Evolutionary conservation across 2,329 filamentous ascomycete species (phyloP).

Genomic region (Calonectria montana): DNA sequence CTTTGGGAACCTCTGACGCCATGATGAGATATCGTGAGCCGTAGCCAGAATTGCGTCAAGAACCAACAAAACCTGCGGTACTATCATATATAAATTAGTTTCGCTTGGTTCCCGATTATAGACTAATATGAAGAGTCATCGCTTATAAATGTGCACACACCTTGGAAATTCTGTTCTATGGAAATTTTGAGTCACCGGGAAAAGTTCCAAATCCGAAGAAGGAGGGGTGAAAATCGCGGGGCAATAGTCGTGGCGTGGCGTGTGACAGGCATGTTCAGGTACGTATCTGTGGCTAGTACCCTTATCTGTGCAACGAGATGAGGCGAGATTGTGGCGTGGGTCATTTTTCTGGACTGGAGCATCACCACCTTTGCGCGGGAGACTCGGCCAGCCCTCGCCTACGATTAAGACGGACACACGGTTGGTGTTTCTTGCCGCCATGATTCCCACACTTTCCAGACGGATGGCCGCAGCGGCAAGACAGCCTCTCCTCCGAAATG

Average conservation of each 20-base stretch:
- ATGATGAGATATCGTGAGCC: constrained; percentile 50
- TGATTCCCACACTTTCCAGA: constrained; percentile 50
- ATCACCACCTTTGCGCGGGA: constrained; percentile 17
- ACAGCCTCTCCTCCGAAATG: constrained; percentile 40
- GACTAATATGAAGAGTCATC: background rate
- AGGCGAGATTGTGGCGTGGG: constrained; percentile 42
- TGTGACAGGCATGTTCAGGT: constrained; percentile 8
- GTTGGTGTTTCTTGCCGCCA: constrained; percentile 27
- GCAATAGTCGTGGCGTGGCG: constrained; percentile 36
- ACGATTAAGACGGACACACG: constrained; percentile 24
- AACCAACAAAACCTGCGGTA: constrained; percentile 36
- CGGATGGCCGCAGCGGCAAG: constrained; percentile 49
- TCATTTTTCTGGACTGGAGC: constrained; percentile 25
- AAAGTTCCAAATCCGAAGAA: constrained; percentile 26
- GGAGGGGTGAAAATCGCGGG: constrained; percentile 54
- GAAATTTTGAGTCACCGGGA: constrained; percentile 49
- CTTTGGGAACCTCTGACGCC: constrained; percentile 58
- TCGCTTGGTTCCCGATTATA: background rate
- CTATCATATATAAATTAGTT: constrained; percentile 21
- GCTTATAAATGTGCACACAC: constrained; percentile 25
- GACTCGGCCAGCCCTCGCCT: constrained; percentile 17
- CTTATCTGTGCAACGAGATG: constrained; percentile 10
- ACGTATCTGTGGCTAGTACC: constrained; percentile 33
- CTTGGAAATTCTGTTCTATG: constrained; percentile 37
- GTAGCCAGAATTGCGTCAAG: constrained; percentile 29